Base-by-base conservation (phyloP, 257 asterid genomes). In the Solanum tarapatanum region DNA sequence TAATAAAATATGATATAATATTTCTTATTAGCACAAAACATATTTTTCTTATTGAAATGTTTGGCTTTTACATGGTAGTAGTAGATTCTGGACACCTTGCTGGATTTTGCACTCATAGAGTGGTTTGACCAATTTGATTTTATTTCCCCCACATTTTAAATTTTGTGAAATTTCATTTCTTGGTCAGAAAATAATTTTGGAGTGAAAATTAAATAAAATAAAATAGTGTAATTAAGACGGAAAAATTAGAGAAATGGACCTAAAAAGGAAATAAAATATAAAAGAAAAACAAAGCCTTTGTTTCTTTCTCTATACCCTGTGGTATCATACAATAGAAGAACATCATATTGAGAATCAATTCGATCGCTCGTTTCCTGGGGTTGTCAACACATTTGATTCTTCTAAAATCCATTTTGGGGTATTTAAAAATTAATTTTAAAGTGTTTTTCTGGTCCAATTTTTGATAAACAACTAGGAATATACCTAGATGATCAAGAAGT, bases 401-500 rank as follows among this genome's bases (percentile, higher is more conserved):
- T 87, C 88, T 13, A 87, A 21, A 4, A 82, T 79, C 36, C 64
- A 14, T 79, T 12, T 79, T 82, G 21, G 85, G 85, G 28, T 80
- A 43, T 26, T 48, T 28, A 16, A 48, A 17, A 82, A 45, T 48
- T 82, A 82, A 82, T 48, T 82, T 28, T 45, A 2, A 48, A 82
- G 21, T 82, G 13, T 48, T 26, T 82, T 82, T 6, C 17, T 48
- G 68, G 24, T 28, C 35, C 17, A 48, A 48, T 17, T 82, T 48
- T 48, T 28, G 10, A 48, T 48, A 11, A 87, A 13, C 24, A 6
- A 73, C 41, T 82, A 26, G 41, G 85, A 28, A 76, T 87, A 76
- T 43, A 89, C 87, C 89, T 87, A 72, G 93, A 91, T 90, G 97
- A 96, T 95, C 98, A 93, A 90, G 92, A 89, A 86, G 92, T 87